Evolutionary conservation across 495 filamentous ascomycete species (phyloP).

Genomic region (Aspergillus avenaceus): DNA sequence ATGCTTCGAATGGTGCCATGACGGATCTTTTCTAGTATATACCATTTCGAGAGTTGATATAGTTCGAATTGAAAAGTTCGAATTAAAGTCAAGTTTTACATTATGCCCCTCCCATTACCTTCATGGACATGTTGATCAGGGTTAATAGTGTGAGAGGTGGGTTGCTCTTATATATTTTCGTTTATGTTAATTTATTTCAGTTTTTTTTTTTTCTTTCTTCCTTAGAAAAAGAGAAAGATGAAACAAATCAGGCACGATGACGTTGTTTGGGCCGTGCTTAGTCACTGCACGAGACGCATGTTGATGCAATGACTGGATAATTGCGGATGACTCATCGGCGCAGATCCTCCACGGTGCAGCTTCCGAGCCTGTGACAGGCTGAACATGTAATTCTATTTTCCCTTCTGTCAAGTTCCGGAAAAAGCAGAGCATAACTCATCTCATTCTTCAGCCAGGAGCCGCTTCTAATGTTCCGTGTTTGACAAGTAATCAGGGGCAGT

Average conservation of each 20-base stretch:
- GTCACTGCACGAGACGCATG: conserved; percentile 1
- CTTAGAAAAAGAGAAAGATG: too few species aligned
- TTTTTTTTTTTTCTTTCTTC: background rate
- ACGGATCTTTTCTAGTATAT: conserved; percentile 43
- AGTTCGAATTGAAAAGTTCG: too few species aligned
- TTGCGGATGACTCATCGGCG: conserved; percentile 1
- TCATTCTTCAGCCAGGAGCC: conserved; percentile 9
- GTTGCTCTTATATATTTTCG: too few species aligned
- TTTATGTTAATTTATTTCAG: background rate
- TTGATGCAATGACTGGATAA: conserved; percentile 2
- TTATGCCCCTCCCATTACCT: too few species aligned
- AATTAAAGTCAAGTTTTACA: too few species aligned
- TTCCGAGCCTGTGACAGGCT: conserved; percentile 29
- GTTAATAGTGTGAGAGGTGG: too few species aligned
- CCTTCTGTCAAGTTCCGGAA: conserved; percentile 14
- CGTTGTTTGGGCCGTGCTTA: background rate
- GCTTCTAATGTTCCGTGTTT: background rate
- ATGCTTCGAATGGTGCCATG: conserved; percentile 68
- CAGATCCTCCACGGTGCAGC: conserved; percentile 29
- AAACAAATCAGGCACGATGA: background rate
- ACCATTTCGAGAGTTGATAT: too few species aligned
- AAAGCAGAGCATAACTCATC: conserved; percentile 3
- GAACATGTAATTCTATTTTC: conserved; percentile 14
- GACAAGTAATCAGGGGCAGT: background rate
- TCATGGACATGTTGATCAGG: too few species aligned